Percentiles rank a stretch among this genome's conserved stretches.
phyloP scores from a whole-genome alignment of 2,329 filamentous ascomycete species.

The Diaporthe ampelina region DNA sequence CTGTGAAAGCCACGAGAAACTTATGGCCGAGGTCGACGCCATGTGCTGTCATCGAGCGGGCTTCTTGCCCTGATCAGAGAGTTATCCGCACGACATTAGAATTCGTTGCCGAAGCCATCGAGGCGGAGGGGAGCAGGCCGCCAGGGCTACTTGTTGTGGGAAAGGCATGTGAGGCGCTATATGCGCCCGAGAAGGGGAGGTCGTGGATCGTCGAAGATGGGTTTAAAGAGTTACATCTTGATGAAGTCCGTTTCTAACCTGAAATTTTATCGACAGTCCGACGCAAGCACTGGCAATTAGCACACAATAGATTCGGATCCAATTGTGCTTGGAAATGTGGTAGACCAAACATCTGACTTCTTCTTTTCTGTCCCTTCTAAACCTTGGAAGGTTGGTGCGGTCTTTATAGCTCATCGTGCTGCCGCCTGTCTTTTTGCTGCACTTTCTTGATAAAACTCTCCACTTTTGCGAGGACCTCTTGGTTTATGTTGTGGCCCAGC shows the following conservation, averaged over 20 bases:
- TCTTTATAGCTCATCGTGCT: constrained; percentile 31
- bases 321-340: too few relatives aligned
- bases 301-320: too few relatives aligned
- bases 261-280: neutral
- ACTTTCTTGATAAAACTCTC: constrained; percentile 16
- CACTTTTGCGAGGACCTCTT: constrained; percentile 24
- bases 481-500: constrained; percentile 31
- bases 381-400: too few relatives aligned
- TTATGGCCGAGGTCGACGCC: constrained; percentile 84
- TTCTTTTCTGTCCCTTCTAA: neutral
- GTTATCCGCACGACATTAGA: constrained; percentile 90
- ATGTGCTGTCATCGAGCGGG: constrained; percentile 93
- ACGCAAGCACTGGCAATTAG: neutral
- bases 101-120: constrained; percentile 84
- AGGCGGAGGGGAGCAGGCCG: constrained; percentile 89
- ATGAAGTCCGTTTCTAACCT: constrained; percentile 30
- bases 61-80: constrained; percentile 93
- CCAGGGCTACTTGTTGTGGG: constrained; percentile 92
- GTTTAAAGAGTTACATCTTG: constrained; percentile 78
- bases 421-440: neutral
- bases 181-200: constrained; percentile 67
- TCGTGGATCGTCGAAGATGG: constrained; percentile 92
- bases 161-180: constrained; percentile 83
- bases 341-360: neutral
- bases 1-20: constrained; percentile 46